Evolutionary conservation across 106 monocot species (phyloP).

Genomic region (Narthecium ossifragum): DNA sequence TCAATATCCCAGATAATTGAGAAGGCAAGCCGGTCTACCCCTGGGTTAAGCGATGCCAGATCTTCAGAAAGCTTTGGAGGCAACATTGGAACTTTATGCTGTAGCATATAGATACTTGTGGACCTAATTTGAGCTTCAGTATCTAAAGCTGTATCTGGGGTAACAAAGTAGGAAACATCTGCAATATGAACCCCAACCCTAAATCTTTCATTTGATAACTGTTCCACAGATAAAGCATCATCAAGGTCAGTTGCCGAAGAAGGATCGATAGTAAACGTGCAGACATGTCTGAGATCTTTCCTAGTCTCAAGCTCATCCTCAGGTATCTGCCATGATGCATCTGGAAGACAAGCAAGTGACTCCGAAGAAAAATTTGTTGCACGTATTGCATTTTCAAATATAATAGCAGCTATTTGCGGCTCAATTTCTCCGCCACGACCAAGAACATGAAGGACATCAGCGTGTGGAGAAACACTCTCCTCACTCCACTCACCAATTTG

Average conservation of each 20-base stretch:
- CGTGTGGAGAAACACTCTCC: constrained; percentile 46
- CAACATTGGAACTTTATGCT: constrained; percentile 65
- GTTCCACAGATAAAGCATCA: constrained; percentile 90
- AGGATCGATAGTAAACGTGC: constrained; percentile 85
- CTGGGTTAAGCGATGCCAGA: constrained; percentile 64
- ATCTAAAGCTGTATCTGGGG: constrained; percentile 70
- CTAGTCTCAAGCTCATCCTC: constrained; percentile 43
- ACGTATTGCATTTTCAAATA: constrained; percentile 76
- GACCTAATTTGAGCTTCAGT: constrained; percentile 68
- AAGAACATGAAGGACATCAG: constrained; percentile 34
- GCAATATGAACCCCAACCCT: constrained; percentile 85
- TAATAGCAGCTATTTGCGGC: constrained; percentile 78
- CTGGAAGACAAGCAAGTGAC: constrained; percentile 53
- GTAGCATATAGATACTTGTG: constrained; percentile 77
- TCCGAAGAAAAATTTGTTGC: constrained; percentile 47
- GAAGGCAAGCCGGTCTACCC: constrained; percentile 65
- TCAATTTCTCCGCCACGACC: constrained; percentile 73
- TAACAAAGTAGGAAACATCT: constrained; percentile 85
- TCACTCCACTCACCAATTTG: constrained; percentile 68
- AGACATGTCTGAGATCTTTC: constrained; percentile 64
- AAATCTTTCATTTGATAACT: constrained; percentile 34
- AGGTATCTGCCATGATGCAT: constrained; percentile 54
- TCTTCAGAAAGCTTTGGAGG: constrained; percentile 62
- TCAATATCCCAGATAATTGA: constrained; percentile 82
- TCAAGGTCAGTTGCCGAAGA: constrained; percentile 75